Evolutionary conservation across 2,329 filamentous ascomycete species (phyloP).

Genomic region (Trichoderma sp.): DNA sequence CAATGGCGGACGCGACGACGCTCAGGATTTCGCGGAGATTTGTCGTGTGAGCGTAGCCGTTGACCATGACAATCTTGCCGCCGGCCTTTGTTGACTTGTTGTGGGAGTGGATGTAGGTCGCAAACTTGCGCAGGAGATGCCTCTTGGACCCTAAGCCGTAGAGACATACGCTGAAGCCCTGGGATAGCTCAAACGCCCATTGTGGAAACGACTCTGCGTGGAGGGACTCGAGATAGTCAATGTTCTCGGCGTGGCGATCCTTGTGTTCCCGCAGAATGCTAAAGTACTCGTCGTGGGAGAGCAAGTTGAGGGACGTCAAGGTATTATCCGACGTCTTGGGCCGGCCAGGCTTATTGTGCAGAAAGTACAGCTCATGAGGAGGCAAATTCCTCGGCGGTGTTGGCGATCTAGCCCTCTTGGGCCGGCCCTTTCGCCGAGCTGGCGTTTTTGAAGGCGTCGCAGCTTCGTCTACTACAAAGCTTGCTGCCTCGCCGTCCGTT

Average conservation of each 20-base stretch:
- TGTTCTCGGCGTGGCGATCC: constrained; percentile 69
- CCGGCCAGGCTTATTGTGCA: constrained; percentile 79
- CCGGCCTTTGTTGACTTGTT: constrained; percentile 30
- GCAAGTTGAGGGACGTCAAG: constrained; percentile 67
- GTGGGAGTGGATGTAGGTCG: constrained; percentile 58
- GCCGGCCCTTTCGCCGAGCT: constrained; percentile 25
- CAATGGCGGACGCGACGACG: constrained; percentile 65
- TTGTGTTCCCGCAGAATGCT: constrained; percentile 57
- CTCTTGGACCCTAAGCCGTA: constrained; percentile 94
- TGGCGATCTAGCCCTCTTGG: constrained; percentile 55
- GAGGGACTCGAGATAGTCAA: constrained; percentile 68
- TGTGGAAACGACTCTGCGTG: constrained; percentile 83
- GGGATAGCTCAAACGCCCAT: constrained; percentile 85
- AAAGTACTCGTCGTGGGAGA: constrained; percentile 93
- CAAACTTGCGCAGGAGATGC: constrained; percentile 70
- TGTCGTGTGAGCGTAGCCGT: constrained; percentile 72
- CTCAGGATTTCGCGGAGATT: constrained; percentile 68
- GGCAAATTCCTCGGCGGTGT: constrained; percentile 80
- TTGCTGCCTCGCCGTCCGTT: constrained; percentile 25
- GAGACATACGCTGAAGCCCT: constrained; percentile 84
- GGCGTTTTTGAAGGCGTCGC: constrained; percentile 46
- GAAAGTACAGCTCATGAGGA: constrained; percentile 89
- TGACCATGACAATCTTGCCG: constrained; percentile 70
- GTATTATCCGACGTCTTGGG: constrained; percentile 86
- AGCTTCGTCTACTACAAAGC: constrained; percentile 35